Conservation (phyloP, 2,329 filamentous ascomycete genomes). For the Fusarium sp. region DNA sequence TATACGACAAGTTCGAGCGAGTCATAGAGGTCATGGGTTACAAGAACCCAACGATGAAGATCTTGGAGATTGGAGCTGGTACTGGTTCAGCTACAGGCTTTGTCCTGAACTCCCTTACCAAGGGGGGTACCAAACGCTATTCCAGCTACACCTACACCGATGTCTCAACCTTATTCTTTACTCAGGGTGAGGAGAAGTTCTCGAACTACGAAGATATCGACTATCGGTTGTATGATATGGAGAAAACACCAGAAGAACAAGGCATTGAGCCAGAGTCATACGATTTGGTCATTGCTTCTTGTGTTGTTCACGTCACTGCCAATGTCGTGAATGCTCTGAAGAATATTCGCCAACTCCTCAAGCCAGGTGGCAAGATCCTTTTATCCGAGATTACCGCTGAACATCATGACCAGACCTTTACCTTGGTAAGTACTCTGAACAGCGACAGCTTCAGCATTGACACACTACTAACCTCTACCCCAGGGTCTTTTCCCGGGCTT, state of each 20-base stretch:
- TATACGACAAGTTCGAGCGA: not conserved
- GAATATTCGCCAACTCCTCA: not conserved
- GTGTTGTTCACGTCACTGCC: not conserved
- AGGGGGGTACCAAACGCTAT: not conserved
- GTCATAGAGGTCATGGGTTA: not conserved
- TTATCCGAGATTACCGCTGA: not conserved
- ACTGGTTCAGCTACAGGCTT: not conserved
- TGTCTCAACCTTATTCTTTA: not conserved
- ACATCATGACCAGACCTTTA: not conserved
- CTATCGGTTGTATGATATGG: not conserved
- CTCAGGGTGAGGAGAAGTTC: not conserved
- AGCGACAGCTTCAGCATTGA: too few relatives aligned
- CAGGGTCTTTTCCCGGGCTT: not conserved
- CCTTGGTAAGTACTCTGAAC: not conserved
- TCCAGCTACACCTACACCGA: not conserved
- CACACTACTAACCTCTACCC: not conserved
- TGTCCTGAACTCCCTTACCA: not conserved
- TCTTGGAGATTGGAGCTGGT: not conserved
- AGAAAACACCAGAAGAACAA: not conserved
- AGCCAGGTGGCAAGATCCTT: not conserved
- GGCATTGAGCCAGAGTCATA: not conserved
- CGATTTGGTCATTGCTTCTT: not conserved
- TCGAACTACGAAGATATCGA: not conserved
- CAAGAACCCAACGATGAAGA: not conserved
- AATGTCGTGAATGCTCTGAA: not conserved